Base-by-base conservation (phyloP, 2,329 filamentous ascomycete genomes). In the Penicillium sp. region DNA sequence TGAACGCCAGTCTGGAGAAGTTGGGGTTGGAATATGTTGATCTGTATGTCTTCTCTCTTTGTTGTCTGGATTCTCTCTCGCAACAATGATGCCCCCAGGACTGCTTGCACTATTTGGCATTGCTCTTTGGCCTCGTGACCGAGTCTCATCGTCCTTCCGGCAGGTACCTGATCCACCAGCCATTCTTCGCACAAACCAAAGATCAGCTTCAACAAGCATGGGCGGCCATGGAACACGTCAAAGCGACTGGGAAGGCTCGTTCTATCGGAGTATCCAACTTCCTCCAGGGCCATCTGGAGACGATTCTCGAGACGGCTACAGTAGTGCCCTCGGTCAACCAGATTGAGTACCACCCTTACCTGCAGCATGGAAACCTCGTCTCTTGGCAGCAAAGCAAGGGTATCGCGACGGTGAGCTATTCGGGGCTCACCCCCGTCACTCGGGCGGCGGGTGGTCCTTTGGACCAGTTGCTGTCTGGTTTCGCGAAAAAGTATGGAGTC, bases 241-340 rank as follows among this genome's bases (percentile, higher is more conserved):
- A 81, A 54, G 66, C 70, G n/a, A 64, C 73, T 11, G 81, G 81
- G 12, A 76, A 83, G 49, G 74, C 77, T 4, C 78, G 76, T 46
- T 78, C 77, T 5, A 84, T 84, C 51, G 82, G 81, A 24, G 80
- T 84, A 24, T 82, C 78, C 47, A 84, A 82, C 64, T 85, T 76
- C 63, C 65, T 78, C 5, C 72, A 76, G 25, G 62, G 67, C 24
- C 76, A 84, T 49, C 68, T 84, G 13, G 73, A 80, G 39, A 72
- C 74, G 9, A 74, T 78, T 18, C 66, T 75, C 33, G 61, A 70
- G 49, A 72, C 69, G 0, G 73, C 73, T 12, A 69, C 62, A 35
- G 63, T 71, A 6, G 59, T 62, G 3, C 75, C 75, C 4, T 65
- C 61, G 3, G 57, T 66, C 44, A 67, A 67, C 43, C 65, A 67